Base-by-base conservation (phyloP, 73 alveolate genomes). In the Diophrys appendiculata region DNA sequence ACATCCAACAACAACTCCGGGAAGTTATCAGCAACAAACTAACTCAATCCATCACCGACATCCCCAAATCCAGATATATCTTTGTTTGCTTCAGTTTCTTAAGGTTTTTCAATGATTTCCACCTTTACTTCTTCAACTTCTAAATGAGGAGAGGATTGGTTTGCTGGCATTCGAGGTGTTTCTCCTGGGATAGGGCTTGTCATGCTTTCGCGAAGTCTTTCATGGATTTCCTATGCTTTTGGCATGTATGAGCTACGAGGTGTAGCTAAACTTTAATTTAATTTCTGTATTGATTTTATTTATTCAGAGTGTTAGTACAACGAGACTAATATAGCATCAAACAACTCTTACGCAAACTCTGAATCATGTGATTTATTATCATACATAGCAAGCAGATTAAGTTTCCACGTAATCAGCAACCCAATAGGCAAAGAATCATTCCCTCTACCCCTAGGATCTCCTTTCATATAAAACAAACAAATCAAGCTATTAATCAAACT, bases 361-460 rank as follows among this genome's bases (percentile, higher is more conserved):
- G 90, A 75, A 67, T 87, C 94, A 53, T 80, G 84, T 0, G 52
- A 13, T 68, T 87, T 87, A 29, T 75, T 73, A 53, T 80, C 76
- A 26, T 83, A 83, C 32, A 64, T 80, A 29, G 93, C 78, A 14
- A 90, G 54, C 78, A 77, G 75, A 0, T 77, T 24, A 18, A 88
- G 80, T 55, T 90, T 90, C 94, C 96, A 90, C 23, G 94, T 29
- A 1, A 88, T 0, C 13, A 71, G 56, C 52, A 87, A 64, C 60
- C 67, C 27, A 56, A 52, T 77, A 32, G 91, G 89, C 18, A 68
- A 28, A 1, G 90, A 73, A 1, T 33, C 28, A 76, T 78, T 78
- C 18, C 90, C 90, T 87, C 96, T 74, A 11, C 96, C 96, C 54
- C 96, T 82, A 5, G 96, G 96, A 54, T 90, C 96, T 2, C 96